Percentiles rank a stretch among this genome's conserved stretches.
Conservation (phyloP, 139 green algal species). For the Chlamydomonas sp. region DNA sequence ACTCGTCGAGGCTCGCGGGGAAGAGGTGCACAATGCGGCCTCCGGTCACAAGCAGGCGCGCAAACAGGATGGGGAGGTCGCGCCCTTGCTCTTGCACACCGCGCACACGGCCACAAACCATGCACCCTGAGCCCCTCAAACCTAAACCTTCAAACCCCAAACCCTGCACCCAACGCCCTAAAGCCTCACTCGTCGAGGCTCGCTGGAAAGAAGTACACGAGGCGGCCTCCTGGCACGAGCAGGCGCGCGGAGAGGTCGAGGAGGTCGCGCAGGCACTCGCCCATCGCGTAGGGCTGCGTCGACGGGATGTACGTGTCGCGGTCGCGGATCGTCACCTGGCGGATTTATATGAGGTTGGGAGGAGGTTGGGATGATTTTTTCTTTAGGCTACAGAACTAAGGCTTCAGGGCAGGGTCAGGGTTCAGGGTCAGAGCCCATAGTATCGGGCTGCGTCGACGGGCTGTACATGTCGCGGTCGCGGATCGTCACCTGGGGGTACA, state of each 20-base stretch:
- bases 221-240: conserved; percentile 55
- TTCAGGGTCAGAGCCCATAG: too few relatives aligned
- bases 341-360: too few relatives aligned
- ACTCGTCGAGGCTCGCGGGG: too few relatives aligned
- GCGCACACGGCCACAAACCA: too few relatives aligned
- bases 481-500: too few relatives aligned
- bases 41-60: conserved; percentile 54
- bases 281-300: conserved; percentile 74
- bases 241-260: conserved; percentile 68
- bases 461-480: too few relatives aligned
- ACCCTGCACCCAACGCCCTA: too few relatives aligned
- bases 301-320: conserved; percentile 56
- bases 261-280: conserved; percentile 87
- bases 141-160: too few relatives aligned
- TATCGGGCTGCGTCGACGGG: conserved; percentile 22
- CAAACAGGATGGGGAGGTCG: conserved; percentile 72
- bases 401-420: conserved; percentile 27
- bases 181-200: conserved; percentile 21
- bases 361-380: too few relatives aligned
- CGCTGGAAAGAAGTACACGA: conserved; percentile 70
- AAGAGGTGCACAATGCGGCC: conserved; percentile 68
- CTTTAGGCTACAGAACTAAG: too few relatives aligned
- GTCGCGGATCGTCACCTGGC: neutral
- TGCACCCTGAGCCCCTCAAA: too few relatives aligned
- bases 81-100: too few relatives aligned